A percentile compares a stretch with the other conserved stretches of the same genome.
phyloP scores from a whole-genome alignment of 164 flowering plant species.

The Euptelea pleiosperma region DNA sequence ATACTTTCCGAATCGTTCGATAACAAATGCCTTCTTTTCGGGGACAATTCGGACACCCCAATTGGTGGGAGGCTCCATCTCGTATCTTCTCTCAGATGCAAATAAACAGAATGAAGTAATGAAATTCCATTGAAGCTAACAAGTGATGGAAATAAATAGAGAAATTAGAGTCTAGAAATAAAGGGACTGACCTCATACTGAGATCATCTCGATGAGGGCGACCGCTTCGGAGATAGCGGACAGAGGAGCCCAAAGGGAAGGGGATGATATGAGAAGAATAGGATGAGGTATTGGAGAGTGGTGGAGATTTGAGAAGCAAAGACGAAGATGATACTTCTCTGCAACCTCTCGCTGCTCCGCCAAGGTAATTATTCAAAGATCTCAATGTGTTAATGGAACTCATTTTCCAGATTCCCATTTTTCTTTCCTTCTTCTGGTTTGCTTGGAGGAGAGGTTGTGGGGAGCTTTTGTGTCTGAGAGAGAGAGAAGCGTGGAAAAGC shows the following conservation, averaged over 20 bases:
- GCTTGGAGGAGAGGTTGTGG: neutral
- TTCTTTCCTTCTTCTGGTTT: neutral
- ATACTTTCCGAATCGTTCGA: conserved; percentile 90
- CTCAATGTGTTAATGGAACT: conserved; percentile 15
- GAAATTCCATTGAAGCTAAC: neutral
- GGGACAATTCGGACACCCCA: conserved; percentile 89
- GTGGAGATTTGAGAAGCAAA: neutral
- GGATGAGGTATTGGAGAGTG: neutral
- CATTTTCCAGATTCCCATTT: conserved; percentile 18
- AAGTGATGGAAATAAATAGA: neutral
- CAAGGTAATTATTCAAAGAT: conserved; percentile 6
- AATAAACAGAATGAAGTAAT: too few relatives aligned
- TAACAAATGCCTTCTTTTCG: conserved; percentile 75
- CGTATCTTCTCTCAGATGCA: conserved; percentile 32
- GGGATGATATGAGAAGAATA: neutral
- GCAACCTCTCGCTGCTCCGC: neutral
- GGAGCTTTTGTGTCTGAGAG: neutral
- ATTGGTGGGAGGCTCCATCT: conserved; percentile 56
- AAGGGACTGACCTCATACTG: conserved; percentile 11
- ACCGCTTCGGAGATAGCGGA: conserved; percentile 23
- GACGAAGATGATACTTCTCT: neutral
- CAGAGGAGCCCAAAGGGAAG: conserved; percentile 5
- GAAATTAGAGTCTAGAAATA: neutral
- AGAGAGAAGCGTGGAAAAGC: neutral
- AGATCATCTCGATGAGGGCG: conserved; percentile 19